Evolutionary conservation across 768 basidiomycete species (phyloP), one percentile per base, ranked within the genome.

Genomic region (Leccinum arenicola): DNA sequence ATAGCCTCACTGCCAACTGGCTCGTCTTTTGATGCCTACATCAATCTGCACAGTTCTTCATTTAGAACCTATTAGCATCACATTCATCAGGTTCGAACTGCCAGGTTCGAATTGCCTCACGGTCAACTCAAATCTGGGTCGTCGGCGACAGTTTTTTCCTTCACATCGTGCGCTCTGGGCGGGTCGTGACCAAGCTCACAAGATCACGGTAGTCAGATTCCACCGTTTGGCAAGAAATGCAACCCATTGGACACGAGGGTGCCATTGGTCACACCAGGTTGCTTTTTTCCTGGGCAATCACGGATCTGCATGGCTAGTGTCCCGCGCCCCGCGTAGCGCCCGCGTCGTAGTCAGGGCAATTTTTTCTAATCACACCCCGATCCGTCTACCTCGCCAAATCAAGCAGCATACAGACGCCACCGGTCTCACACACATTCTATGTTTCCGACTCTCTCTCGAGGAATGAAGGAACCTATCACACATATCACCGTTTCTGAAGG

Each of bases 291-390:
- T 50, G 9, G 21, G 12, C 38, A 38, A 12, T 27, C 31, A n/a
- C 6, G 9, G 25, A 31, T 43, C 25, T 38, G n/a, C 45, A 38
- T 29, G 33, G 36, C 19, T 25, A 4, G 12, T 15, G 48, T 36
- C 27, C 50, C 36, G 27, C 7, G n/a, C 14, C 17, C n/a, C 29
- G 38, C 38, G 38, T 38, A 38, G 38, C 38, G 38, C 31, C 14
- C 6, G 29, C 40, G 15, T 55, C 27, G 65, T 61, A 68, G 64
- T 59, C 58, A 67, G 35, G 65, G 65, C 50, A 61, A 40, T 1
- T 1, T 40, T 64, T 56, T 49, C 61, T 58, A 11, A 38, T 29
- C 12, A 23, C 23, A 25, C 58, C 33, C 45, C 35, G 12, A 54
- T 54, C 23, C 54, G 48, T 54, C 27, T 17, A 40, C 48, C 38